Base-by-base conservation (phyloP, 75 land plant species). In the Azolla pinnata region DNA sequence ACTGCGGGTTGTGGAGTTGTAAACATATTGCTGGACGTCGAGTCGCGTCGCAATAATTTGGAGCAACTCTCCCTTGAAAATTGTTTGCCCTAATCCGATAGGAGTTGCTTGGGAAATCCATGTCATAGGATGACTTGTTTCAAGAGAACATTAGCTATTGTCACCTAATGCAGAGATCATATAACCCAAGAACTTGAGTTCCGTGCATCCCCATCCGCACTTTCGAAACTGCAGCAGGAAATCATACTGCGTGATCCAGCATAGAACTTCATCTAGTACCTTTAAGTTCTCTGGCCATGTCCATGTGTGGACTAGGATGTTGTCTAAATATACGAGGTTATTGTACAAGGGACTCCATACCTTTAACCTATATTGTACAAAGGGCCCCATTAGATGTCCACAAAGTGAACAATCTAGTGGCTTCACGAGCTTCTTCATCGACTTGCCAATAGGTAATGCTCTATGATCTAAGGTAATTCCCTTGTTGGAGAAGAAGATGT, bases 311-410 rank as follows among this genome's bases (percentile, higher is more conserved):
- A 62, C 31, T 17, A 62, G 25, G 1, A 62, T 50, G 49, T 62
- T 54, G 29, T 62, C 64, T 27, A 62, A 16, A 32, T 62, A 62
- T 1, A 62, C 63, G 50, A 60, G 27, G n/a, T n/a, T n/a, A n/a
- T n/a, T n/a, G n/a, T n/a, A n/a, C n/a, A n/a, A n/a, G n/a, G n/a
- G n/a, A n/a, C n/a, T n/a, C n/a, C n/a, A n/a, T n/a, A n/a, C n/a
- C n/a, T n/a, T n/a, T n/a, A n/a, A n/a, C n/a, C n/a, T n/a, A n/a
- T n/a, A n/a, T n/a, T n/a, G n/a, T n/a, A n/a, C n/a, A n/a, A n/a
- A n/a, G n/a, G n/a, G n/a, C n/a, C n/a, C n/a, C n/a, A n/a, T n/a
- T n/a, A n/a, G n/a, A n/a, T n/a, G n/a, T n/a, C n/a, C n/a, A n/a
- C n/a, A n/a, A n/a, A n/a, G n/a, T n/a, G n/a, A n/a, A n/a, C n/a